These are phyloP conservation scores for Cubamyces lactineus DNA, from an alignment of 768 basidiomycete genomes.

Conservation along the genomic window DNA sequence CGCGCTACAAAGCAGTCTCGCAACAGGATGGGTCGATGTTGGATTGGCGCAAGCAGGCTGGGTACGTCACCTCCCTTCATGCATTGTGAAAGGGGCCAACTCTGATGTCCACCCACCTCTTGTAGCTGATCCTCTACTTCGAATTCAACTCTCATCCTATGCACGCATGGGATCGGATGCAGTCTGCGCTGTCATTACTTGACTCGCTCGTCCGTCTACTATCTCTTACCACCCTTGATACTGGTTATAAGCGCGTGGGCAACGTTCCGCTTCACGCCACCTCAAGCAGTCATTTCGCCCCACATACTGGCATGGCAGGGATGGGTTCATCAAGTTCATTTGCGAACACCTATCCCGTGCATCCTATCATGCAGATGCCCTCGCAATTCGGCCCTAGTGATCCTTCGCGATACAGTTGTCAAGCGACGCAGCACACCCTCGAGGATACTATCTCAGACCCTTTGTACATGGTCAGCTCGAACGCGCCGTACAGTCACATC, in stretches of 20 bases:
- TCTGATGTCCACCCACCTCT: not conserved
- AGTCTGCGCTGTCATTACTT: constrained; percentile 14
- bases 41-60: constrained; percentile 19
- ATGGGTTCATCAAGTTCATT: not conserved
- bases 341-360: not conserved
- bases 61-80: constrained; percentile 4
- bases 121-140: constrained; percentile 21
- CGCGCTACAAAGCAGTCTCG: constrained; percentile 66
- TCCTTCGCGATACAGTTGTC: too few relatives aligned
- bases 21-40: constrained; percentile 49
- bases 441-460: not conserved
- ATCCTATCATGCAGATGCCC: too few relatives aligned
- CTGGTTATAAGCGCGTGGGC: constrained; percentile 44
- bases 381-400: too few relatives aligned
- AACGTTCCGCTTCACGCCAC: constrained; percentile 36
- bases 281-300: not conserved
- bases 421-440: not conserved
- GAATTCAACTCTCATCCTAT: constrained; percentile 18
- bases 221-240: constrained; percentile 43
- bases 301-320: not conserved
- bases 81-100: not conserved
- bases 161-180: constrained; percentile 1
- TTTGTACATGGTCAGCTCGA: not conserved
- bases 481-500: not conserved
- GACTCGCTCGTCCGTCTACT: constrained; percentile 20